phyloP scores from a whole-genome alignment of 1,284 basidiomycete species.

The Golubevia sp. region DNA sequence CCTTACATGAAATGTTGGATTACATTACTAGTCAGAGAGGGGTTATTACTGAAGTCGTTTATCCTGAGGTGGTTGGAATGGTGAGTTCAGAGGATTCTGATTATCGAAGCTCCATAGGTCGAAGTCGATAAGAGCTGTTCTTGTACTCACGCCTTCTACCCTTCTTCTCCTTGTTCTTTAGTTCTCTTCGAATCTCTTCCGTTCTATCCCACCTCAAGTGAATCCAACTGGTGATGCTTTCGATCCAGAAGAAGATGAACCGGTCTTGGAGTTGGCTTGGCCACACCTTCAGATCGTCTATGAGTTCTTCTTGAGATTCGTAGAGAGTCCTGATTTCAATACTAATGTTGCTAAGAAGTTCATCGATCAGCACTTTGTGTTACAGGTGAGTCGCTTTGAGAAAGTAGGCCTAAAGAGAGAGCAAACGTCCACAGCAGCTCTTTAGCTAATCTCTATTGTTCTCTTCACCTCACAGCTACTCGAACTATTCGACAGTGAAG shows the following conservation, averaged over 20 bases:
- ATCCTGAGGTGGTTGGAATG: slow-evolving; percentile 99
- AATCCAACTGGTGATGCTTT: slow-evolving; percentile 98
- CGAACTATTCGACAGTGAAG: slow-evolving; percentile 98
- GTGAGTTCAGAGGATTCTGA: slow-evolving; percentile 65
- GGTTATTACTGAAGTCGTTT: slow-evolving; percentile 95
- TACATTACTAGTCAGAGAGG: slow-evolving; percentile 96
- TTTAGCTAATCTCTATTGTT: background rate
- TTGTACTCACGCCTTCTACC: slow-evolving; percentile 6
- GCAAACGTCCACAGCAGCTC: background rate
- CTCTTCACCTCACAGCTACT: slow-evolving; percentile 69
- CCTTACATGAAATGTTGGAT: slow-evolving; percentile 97
- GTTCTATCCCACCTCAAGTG: slow-evolving; percentile 98
- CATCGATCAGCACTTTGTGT: slow-evolving; percentile 94
- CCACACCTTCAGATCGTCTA: slow-evolving; percentile 99
- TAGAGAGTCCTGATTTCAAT: slow-evolving; percentile 98
- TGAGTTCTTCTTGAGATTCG: slow-evolving; percentile 99
- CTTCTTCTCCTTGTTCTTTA: background rate
- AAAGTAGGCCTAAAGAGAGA: background rate
- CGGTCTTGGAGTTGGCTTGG: slow-evolving; percentile 98
- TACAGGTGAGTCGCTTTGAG: slow-evolving; percentile 65
- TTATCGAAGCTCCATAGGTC: background rate
- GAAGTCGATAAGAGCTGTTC: background rate
- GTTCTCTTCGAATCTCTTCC: slow-evolving; percentile 86
- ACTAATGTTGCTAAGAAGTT: slow-evolving; percentile 96
- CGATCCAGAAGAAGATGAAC: slow-evolving; percentile 99